These are phyloP conservation scores for Wickerhamiella alocasiicola DNA, from an alignment of 805 yeast genomes.

Conservation along the genomic window DNA sequence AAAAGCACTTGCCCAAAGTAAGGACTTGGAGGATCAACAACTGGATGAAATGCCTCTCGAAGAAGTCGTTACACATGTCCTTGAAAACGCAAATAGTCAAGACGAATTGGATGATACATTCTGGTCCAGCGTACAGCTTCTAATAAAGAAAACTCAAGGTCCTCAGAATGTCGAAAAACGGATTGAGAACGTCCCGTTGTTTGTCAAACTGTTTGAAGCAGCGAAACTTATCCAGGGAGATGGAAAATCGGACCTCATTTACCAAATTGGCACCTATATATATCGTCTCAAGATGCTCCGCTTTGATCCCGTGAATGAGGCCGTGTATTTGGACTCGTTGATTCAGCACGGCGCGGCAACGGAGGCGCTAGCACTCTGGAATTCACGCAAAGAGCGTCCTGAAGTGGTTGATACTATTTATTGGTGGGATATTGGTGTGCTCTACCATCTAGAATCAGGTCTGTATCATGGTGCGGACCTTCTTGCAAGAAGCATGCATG, in stretches of 20 bases:
- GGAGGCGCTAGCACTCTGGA: constrained; percentile 19
- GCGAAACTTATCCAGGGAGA: constrained; percentile 15
- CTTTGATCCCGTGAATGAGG: constrained; percentile 23
- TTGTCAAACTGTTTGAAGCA: constrained; percentile 17
- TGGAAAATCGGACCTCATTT: constrained; percentile 11
- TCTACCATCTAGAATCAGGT: constrained; percentile 20
- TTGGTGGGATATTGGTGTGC: constrained; percentile 20
- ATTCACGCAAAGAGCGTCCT: constrained; percentile 11
- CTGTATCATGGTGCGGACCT: constrained; percentile 13
- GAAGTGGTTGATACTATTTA: constrained; percentile 14
- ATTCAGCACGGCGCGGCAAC: constrained; percentile 14
- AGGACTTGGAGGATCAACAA: constrained; percentile 68
- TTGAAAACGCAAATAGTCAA: constrained; percentile 11
- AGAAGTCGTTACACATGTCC: constrained; percentile 6
- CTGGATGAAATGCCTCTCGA: constrained; percentile 42
- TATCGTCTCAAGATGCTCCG: constrained; percentile 18
- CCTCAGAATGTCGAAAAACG: constrained; percentile 9
- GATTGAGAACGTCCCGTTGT: constrained; percentile 12
- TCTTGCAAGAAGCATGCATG: constrained; percentile 11
- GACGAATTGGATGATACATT: constrained; percentile 14
- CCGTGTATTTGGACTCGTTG: constrained; percentile 20
- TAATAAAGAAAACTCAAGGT: constrained; percentile 9
- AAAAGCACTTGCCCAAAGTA: constrained; percentile 75
- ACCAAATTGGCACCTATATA: constrained; percentile 14
- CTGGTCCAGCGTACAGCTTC: constrained; percentile 13